phyloP scores from a whole-genome alignment of 345 rosid genomes.

The Eucalyptus curtisii region DNA sequence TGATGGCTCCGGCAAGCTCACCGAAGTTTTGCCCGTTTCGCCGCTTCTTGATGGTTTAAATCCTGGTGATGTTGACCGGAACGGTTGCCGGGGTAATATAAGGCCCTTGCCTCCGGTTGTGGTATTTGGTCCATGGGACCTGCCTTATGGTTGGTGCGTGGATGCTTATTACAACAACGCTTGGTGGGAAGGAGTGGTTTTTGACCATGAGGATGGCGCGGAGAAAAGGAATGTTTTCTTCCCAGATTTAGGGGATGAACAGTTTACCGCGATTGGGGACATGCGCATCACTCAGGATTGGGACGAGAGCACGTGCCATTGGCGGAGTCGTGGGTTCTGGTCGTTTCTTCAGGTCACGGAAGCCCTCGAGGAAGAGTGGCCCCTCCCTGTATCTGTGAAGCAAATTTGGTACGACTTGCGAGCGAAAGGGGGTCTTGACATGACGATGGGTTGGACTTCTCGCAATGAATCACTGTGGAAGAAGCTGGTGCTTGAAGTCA shows the following conservation, averaged over 20 bases:
- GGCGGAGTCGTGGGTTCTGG: slow-evolving; percentile 68
- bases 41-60: slow-evolving; percentile 10
- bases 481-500: slow-evolving; percentile 32
- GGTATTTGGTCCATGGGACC: slow-evolving; percentile 4
- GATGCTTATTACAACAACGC: slow-evolving; percentile 38
- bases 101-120: slow-evolving; percentile 46
- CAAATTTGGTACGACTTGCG: slow-evolving; percentile 78
- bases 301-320: slow-evolving; percentile 28
- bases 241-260: slow-evolving; percentile 82
- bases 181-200: slow-evolving; percentile 94
- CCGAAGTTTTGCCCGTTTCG: slow-evolving; percentile 29
- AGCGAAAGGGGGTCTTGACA: slow-evolving; percentile 21
- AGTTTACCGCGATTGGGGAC: slow-evolving; percentile 1
- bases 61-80: background rate
- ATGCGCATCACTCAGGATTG: slow-evolving; percentile 71
- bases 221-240: slow-evolving; percentile 56
- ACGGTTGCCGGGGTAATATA: slow-evolving; percentile 21
- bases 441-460: slow-evolving; percentile 46
- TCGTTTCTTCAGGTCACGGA: slow-evolving; percentile 48
- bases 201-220: slow-evolving; percentile 30
- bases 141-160: slow-evolving; percentile 53
- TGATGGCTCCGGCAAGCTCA: slow-evolving; percentile 17
- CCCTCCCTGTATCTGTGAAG: slow-evolving; percentile 38
- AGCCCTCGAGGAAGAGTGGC: slow-evolving; percentile 14
- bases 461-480: slow-evolving; percentile 17